Evolutionary conservation across 2,329 filamentous ascomycete species (phyloP).

Genomic region (Ascochyta viciae-villosae): DNA sequence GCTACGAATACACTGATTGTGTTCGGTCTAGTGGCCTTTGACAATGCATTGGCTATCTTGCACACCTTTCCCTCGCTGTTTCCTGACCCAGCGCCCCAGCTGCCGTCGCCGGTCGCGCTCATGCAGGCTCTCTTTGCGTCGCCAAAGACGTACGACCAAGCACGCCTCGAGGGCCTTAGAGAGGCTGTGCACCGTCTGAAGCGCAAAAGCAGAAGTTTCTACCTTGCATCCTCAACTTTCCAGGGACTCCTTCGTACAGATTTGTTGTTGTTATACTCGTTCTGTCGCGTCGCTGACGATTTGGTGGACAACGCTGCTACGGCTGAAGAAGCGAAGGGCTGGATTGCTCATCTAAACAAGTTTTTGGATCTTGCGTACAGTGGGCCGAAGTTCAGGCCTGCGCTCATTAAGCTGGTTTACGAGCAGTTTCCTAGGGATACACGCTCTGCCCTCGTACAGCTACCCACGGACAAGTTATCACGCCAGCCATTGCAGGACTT

Average conservation of each 20-base stretch:
- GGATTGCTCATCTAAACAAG: constrained; percentile 64
- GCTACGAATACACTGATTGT: constrained; percentile 73
- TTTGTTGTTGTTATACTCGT: constrained; percentile 73
- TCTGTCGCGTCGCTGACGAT: constrained; percentile 76
- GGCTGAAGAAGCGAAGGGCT: constrained; percentile 60
- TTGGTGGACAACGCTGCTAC: constrained; percentile 70
- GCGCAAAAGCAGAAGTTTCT: constrained; percentile 75
- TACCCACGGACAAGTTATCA: constrained; percentile 66
- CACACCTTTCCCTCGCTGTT: constrained; percentile 68
- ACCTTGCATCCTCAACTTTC: constrained; percentile 74
- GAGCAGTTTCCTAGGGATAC: constrained; percentile 61
- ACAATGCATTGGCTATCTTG: constrained; percentile 71
- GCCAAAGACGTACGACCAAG: constrained; percentile 61
- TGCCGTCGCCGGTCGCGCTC: constrained; percentile 59
- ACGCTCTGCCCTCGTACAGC: constrained; percentile 63
- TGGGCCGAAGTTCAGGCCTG: constrained; percentile 17
- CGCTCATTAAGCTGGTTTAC: constrained; percentile 48
- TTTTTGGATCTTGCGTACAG: constrained; percentile 65
- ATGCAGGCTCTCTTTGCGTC: constrained; percentile 61
- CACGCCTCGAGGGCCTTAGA: constrained; percentile 63
- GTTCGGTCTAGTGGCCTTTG: constrained; percentile 72
- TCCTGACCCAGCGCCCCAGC: constrained; percentile 53
- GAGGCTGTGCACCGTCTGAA: constrained; percentile 66
- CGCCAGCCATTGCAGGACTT: constrained; percentile 68
- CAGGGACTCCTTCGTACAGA: constrained; percentile 72